These are phyloP conservation scores for Talaromyces trachyspermus DNA, from an alignment of 495 filamentous ascomycete genomes.

Conservation along the genomic window DNA sequence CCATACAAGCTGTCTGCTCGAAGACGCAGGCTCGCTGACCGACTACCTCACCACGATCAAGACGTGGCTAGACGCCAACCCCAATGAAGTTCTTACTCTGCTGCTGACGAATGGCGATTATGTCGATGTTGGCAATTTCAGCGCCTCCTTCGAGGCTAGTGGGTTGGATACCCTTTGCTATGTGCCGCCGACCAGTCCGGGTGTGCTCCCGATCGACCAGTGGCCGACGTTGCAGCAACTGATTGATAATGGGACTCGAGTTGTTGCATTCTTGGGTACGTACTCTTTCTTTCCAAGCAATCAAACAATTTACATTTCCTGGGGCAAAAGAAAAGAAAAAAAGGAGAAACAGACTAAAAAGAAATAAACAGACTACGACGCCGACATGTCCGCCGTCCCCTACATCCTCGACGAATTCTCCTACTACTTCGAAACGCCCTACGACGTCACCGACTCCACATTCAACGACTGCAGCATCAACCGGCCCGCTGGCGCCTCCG, in stretches of 20 bases:
- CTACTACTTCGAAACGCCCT: conserved; percentile 67
- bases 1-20: conserved; percentile 56
- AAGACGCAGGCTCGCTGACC: conserved; percentile 56
- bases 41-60: conserved; percentile 52
- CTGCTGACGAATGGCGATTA: conserved; percentile 62
- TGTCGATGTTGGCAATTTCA: conserved; percentile 41
- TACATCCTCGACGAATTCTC: conserved; percentile 66
- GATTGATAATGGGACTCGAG: conserved; percentile 50
- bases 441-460: conserved; percentile 44
- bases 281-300: too few relatives aligned
- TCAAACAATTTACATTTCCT: neutral
- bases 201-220: conserved; percentile 22
- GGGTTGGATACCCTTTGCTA: conserved; percentile 55
- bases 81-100: conserved; percentile 62
- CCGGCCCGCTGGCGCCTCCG: conserved; percentile 43
- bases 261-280: conserved; percentile 56
- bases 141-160: conserved; percentile 41
- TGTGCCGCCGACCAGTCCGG: conserved; percentile 29
- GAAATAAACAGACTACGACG: conserved; percentile 37
- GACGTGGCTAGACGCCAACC: conserved; percentile 56
- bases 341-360: neutral
- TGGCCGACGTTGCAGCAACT: conserved; percentile 62
- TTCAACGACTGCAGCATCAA: conserved; percentile 53
- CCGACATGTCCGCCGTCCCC: conserved; percentile 36
- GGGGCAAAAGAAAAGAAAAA: conserved; percentile 11